Conservation (phyloP, 2,329 filamentous ascomycete species). For the Pestalotiopsis fici region DNA sequence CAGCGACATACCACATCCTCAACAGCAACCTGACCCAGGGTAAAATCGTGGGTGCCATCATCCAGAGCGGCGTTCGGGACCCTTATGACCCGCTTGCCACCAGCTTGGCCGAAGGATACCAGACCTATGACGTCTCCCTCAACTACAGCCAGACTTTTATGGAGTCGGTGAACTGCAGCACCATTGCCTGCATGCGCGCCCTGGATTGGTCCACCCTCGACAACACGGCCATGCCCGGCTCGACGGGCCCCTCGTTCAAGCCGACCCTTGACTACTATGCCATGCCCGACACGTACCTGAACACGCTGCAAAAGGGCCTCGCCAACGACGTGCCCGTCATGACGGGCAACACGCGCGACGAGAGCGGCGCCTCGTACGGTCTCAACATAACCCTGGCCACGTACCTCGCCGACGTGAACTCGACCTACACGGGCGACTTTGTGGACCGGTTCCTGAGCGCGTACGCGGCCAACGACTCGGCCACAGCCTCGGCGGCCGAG, state of each 20-base stretch:
- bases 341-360: slow-evolving; percentile 30
- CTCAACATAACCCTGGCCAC: slow-evolving; percentile 12
- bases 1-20: slow-evolving; percentile 22
- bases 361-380: slow-evolving; percentile 17
- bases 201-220: slow-evolving; percentile 17
- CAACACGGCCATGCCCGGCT: slow-evolving; percentile 13
- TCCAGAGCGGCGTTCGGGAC: slow-evolving; percentile 31
- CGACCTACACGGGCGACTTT: slow-evolving; percentile 20
- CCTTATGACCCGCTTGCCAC: slow-evolving; percentile 27
- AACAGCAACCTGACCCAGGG: slow-evolving; percentile 23
- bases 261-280: slow-evolving; percentile 29
- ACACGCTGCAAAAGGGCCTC: slow-evolving; percentile 13
- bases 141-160: slow-evolving; percentile 16
- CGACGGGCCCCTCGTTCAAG: slow-evolving; percentile 24
- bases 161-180: slow-evolving; percentile 17
- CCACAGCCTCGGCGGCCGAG: slow-evolving; percentile 18
- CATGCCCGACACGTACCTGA: slow-evolving; percentile 21
- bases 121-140: slow-evolving; percentile 20
- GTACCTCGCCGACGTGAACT: slow-evolving; percentile 18
- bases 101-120: slow-evolving; percentile 25
- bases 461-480: slow-evolving; percentile 21
- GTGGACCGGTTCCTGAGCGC: slow-evolving; percentile 19
- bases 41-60: slow-evolving; percentile 28
- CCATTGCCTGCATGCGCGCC: slow-evolving; percentile 19
- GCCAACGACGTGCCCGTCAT: slow-evolving; percentile 26